A percentile compares a stretch with the other conserved stretches of the same genome.
Conservation (phyloP, 2,329 filamentous ascomycete genomes). For the Aspergillus intermedius region DNA sequence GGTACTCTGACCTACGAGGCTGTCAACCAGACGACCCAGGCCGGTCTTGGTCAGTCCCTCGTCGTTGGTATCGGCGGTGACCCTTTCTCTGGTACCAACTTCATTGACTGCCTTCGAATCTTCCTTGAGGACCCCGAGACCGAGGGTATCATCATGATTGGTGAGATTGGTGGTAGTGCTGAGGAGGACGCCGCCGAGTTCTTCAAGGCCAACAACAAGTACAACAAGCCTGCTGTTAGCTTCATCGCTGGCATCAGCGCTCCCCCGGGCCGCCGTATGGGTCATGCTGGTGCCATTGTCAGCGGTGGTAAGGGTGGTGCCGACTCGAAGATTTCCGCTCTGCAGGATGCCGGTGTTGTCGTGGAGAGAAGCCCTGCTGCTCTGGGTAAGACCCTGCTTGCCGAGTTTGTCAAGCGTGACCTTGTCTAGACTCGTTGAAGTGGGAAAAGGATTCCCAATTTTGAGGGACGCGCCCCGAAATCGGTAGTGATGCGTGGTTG, state of each 20-base stretch:
- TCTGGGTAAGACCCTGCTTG: slow-evolving; percentile 87
- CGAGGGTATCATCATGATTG: slow-evolving; percentile 99
- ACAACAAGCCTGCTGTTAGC: slow-evolving; percentile 92
- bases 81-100: slow-evolving; percentile 98
- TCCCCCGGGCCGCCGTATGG: slow-evolving; percentile 93
- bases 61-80: slow-evolving; percentile 98
- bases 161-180: slow-evolving; percentile 93
- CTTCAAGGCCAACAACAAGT: slow-evolving; percentile 82
- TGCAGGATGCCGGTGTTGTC: slow-evolving; percentile 87
- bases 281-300: slow-evolving; percentile 97
- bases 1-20: slow-evolving; percentile 99
- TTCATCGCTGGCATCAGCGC: slow-evolving; percentile 99
- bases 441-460: not conserved
- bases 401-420: slow-evolving; percentile 93
- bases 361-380: slow-evolving; percentile 91
- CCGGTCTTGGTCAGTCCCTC: slow-evolving; percentile 93
- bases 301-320: slow-evolving; percentile 96
- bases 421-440: slow-evolving; percentile 60
- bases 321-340: slow-evolving; percentile 93
- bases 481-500: not conserved
- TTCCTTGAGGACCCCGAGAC: slow-evolving; percentile 95
- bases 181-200: slow-evolving; percentile 98
- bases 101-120: slow-evolving; percentile 97
- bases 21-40: slow-evolving; percentile 98
- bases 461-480: not conserved